Conservation (phyloP, 108 stramenopile genomes). For the Pseudonitzschia multiseries region DNA sequence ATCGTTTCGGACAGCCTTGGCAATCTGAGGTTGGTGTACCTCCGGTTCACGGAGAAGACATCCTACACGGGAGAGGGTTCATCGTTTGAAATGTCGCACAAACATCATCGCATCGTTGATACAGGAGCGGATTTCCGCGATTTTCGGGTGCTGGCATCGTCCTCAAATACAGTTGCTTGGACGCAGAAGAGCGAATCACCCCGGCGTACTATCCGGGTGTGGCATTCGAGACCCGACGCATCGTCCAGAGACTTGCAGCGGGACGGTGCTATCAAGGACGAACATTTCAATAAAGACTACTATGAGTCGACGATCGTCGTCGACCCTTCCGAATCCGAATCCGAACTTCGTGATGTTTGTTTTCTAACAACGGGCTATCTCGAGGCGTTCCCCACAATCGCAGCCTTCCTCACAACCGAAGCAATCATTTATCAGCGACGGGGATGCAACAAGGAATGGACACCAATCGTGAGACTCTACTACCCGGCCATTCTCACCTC, state of each 20-base stretch:
- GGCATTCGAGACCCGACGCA: conserved; percentile 41
- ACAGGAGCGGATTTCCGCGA: conserved; percentile 6
- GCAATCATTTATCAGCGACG: conserved; percentile 58
- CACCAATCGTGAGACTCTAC: conserved; percentile 40
- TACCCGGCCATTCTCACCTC: conserved; percentile 42
- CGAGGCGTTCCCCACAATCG: conserved; percentile 65
- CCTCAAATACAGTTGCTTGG: conserved; percentile 15
- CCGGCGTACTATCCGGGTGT: conserved; percentile 19
- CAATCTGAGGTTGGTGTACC: conserved; percentile 40
- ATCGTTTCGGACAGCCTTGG: conserved; percentile 48
- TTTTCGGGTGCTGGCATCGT: conserved; percentile 13
- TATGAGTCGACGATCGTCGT: conserved; percentile 24
- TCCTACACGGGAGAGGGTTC: not conserved
- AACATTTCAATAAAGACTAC: conserved; percentile 28
- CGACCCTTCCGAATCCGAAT: conserved; percentile 15
- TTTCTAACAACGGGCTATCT: conserved; percentile 67
- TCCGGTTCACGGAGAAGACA: conserved; percentile 27
- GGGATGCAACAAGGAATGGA: conserved; percentile 46
- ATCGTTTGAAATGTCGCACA: conserved; percentile 14
- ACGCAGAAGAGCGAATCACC: conserved; percentile 1
- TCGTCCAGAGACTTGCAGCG: conserved; percentile 19
- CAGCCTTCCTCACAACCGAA: conserved; percentile 48
- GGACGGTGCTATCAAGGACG: conserved; percentile 25
- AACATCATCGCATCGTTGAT: conserved; percentile 14
- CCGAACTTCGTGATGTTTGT: conserved; percentile 56